Conservation (phyloP, 2,329 filamentous ascomycete genomes). For the Sporothrix brasiliensis region DNA sequence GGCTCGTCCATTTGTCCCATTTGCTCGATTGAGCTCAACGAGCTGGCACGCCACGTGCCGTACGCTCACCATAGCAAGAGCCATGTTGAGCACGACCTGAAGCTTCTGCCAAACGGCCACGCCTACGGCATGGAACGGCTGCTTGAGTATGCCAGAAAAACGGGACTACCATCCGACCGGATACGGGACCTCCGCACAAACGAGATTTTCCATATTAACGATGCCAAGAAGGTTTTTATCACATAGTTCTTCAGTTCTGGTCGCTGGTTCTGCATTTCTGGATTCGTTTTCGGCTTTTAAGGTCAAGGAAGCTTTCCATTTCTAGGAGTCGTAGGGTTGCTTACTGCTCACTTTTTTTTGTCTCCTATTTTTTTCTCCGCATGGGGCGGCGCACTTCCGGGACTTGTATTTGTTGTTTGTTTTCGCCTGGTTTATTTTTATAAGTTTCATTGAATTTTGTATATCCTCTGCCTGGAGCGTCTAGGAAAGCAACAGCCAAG, state of each 20-base stretch:
- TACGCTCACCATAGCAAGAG: constrained; percentile 96
- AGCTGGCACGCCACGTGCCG: constrained; percentile 82
- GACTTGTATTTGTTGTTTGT: neutral
- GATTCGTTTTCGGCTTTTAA: constrained; percentile 1
- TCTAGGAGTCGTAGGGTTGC: neutral
- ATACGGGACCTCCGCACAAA: constrained; percentile 80
- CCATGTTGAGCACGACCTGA: constrained; percentile 82
- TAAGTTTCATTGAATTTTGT: neutral
- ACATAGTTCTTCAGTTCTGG: constrained; percentile 53
- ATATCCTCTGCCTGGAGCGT: neutral
- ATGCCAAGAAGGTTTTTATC: constrained; percentile 87
- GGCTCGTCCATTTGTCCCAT: constrained; percentile 73
- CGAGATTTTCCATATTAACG: constrained; percentile 62
- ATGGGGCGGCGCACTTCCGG: constrained; percentile 11
- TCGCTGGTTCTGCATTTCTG: neutral
- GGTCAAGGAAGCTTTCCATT: neutral
- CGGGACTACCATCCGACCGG: constrained; percentile 66
- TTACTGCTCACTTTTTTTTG: neutral
- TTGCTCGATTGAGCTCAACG: constrained; percentile 92
- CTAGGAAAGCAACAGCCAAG: neutral
- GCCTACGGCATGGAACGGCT: constrained; percentile 80
- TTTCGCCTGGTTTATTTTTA: neutral
- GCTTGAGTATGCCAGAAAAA: constrained; percentile 75
- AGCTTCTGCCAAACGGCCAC: constrained; percentile 83
- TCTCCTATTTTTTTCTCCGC: neutral